Percentiles rank a stretch among this genome's conserved stretches.
Conservation (phyloP, 2,329 filamentous ascomycete species). For the Lachnellula willkommii region DNA sequence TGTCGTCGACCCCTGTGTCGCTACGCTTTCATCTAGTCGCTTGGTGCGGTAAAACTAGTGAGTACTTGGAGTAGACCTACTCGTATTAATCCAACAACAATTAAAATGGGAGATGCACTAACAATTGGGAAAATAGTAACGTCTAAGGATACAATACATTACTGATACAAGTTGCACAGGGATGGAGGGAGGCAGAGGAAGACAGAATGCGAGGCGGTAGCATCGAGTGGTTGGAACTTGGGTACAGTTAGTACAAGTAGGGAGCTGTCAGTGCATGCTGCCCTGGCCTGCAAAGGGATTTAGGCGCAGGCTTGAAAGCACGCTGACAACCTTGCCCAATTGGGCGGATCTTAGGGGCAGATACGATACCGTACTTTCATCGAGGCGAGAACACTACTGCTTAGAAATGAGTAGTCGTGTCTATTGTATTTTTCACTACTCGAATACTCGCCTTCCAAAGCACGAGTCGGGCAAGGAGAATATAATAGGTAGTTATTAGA, state of each 20-base stretch:
- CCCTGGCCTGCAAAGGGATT: too few relatives aligned
- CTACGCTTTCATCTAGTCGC: not conserved
- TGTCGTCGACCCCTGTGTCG: too few relatives aligned
- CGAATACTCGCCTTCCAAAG: too few relatives aligned
- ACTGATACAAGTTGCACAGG: slow-evolving; percentile 3
- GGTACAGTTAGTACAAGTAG: not conserved
- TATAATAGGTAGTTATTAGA: too few relatives aligned
- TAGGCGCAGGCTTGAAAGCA: too few relatives aligned
- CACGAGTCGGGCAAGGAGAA: too few relatives aligned
- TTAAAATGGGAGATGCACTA: not conserved
- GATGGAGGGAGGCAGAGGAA: not conserved
- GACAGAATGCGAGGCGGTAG: not conserved
- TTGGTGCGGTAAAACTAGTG: not conserved
- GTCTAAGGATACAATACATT: slow-evolving; percentile 6
- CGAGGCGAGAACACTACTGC: too few relatives aligned
- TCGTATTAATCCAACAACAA: not conserved
- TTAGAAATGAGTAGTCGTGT: too few relatives aligned
- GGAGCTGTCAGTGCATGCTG: not conserved
- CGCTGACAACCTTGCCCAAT: too few relatives aligned
- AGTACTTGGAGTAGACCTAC: not conserved
- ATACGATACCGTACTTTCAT: too few relatives aligned
- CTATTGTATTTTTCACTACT: too few relatives aligned
- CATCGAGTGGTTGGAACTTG: not conserved
- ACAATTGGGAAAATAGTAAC: not conserved
- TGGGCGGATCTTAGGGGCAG: too few relatives aligned